phyloP scores from a whole-genome alignment of 768 basidiomycete genomes.

The Fistulinella prunicolor region DNA sequence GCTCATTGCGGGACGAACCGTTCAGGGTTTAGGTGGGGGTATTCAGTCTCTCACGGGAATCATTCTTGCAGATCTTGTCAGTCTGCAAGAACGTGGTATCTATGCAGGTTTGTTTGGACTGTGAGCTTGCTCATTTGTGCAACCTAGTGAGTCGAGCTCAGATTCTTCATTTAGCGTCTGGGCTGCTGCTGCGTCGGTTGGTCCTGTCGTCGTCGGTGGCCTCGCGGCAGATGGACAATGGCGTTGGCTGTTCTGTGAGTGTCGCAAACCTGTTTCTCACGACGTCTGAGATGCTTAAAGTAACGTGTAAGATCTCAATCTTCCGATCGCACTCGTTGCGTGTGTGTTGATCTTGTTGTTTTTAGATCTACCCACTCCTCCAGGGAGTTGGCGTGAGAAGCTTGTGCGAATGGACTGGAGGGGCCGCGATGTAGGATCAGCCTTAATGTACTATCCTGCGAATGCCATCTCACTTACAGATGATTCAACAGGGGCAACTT shows the following conservation, averaged over 20 bases:
- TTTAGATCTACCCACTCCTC: conserved; percentile 34
- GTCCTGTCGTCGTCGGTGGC: conserved; percentile 37
- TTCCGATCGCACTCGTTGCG: conserved; percentile 36
- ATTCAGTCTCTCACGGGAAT: conserved; percentile 39
- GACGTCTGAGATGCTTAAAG: background rate
- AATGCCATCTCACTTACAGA: background rate
- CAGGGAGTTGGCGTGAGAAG: conserved; percentile 33
- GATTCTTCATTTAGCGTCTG: conserved; percentile 23
- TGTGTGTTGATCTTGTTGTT: conserved; percentile 28
- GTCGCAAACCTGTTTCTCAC: background rate
- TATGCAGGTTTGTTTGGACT: conserved; percentile 38
- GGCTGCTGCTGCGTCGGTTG: conserved; percentile 34
- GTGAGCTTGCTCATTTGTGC: conserved; percentile 15
- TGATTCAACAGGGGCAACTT: conserved; percentile 37
- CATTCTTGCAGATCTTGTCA: conserved; percentile 45
- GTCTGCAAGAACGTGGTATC: conserved; percentile 42
- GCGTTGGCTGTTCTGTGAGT: conserved; percentile 43
- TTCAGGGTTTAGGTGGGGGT: conserved; percentile 40
- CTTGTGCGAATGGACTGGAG: conserved; percentile 40
- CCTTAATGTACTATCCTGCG: background rate
- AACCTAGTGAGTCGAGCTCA: background rate
- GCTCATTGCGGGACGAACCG: conserved; percentile 41
- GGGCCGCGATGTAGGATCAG: conserved; percentile 38
- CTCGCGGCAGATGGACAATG: conserved; percentile 33
- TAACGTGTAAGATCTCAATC: conserved; percentile 35